Evolutionary conservation across 1,139 yeast species (phyloP), one percentile per base, ranked within the genome.

Genomic region (Hemisphaericaspora lyxosophila): DNA sequence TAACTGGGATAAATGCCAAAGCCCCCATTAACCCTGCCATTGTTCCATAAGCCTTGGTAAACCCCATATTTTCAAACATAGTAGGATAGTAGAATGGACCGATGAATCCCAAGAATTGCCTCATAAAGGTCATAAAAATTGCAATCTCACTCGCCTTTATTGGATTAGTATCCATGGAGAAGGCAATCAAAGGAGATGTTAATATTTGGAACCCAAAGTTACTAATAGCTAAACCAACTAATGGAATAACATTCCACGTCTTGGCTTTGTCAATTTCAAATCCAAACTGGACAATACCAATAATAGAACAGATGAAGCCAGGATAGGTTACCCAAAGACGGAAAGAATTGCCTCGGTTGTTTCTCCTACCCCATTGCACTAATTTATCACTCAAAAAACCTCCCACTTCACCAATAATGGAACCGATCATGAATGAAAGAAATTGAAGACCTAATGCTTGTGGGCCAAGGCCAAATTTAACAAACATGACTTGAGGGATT

Each of bases 51-150:
- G 56, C 47, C 15, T 41, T 45, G 12, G 40, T 40, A 29, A 48
- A 49, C 11, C 51, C 49, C 18, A 53, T 27, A 16, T 39, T 26
- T 13, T 43, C 46, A 26, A 51, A 43, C 57, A 53, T 53, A 9
- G 35, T 33, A 5, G 57, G 57, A 18, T 49, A 50, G 33, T 48
- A 52, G 34, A 52, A 53, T n/a, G 57, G 56, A 12, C 56, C 57
- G 16, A 51, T 39, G 30, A 53, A 52, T 11, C 56, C 55, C 14
- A 46, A 36, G 2, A 47, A 31, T 33, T 51, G 55, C 31, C 57
- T 39, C 11, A 51, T 33, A n/a, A 49, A 38, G 4, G 55, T 51
- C 23, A 53, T 42, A 30, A 48, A 51, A 26, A 52, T 42, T 2
- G 52, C 49, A 11, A 48, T 37, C 8, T 49, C 50, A 13, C 50